These are phyloP conservation scores for Paracoccidioides brasiliensis DNA, from an alignment of 2,329 filamentous ascomycete genomes.

Conservation along the genomic window DNA sequence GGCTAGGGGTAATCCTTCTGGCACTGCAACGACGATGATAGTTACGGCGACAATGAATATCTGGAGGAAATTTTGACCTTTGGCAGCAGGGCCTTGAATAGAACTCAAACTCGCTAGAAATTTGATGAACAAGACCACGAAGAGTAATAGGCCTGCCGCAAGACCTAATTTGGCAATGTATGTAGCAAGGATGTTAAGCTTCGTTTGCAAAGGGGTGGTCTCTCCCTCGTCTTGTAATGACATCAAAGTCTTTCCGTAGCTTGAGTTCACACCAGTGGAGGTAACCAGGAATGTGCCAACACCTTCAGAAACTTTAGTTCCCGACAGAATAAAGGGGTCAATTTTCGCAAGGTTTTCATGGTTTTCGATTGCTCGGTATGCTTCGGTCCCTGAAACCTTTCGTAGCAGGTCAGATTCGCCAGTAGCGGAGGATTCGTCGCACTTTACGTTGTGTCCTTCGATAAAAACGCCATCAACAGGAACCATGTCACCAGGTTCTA, in stretches of 20 bases:
- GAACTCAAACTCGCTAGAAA: conserved; percentile 37
- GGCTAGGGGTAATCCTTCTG: conserved; percentile 49
- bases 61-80: conserved; percentile 59
- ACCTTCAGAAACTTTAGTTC: conserved; percentile 63
- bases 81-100: conserved; percentile 9
- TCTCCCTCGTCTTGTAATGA: conserved; percentile 63
- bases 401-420: conserved; percentile 62
- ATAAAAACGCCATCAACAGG: conserved; percentile 61
- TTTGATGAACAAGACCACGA: conserved; percentile 66
- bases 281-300: conserved; percentile 65
- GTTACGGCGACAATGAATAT: conserved; percentile 70
- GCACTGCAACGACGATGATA: conserved; percentile 67
- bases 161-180: conserved; percentile 67
- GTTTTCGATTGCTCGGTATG: conserved; percentile 49
- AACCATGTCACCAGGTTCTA: conserved; percentile 61
- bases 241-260: conserved; percentile 66
- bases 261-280: conserved; percentile 59
- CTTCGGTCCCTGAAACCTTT: conserved; percentile 52
- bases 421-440: conserved; percentile 62
- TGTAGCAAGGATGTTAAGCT: conserved; percentile 63
- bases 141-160: conserved; percentile 59
- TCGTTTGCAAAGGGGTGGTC: conserved; percentile 65
- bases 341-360: conserved; percentile 49
- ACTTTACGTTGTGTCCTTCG: conserved; percentile 52
- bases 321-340: conserved; percentile 71